phyloP scores from a whole-genome alignment of 768 basidiomycete genomes.

The Termitomyces sp. region DNA sequence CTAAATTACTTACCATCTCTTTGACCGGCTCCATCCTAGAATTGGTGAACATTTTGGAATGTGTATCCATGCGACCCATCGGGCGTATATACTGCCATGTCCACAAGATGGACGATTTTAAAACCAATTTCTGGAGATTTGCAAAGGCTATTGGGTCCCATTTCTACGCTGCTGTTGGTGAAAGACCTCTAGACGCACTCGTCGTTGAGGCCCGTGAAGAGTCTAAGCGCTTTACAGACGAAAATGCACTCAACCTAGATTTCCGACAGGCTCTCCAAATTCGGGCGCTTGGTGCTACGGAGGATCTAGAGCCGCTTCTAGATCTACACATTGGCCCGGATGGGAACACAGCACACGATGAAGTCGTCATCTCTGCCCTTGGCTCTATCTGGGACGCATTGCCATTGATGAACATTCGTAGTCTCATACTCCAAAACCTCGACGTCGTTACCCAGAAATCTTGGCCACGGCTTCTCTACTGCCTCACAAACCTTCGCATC shows the following conservation, averaged over 20 bases:
- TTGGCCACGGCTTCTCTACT: slow-evolving; percentile 26
- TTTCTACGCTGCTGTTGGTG: slow-evolving; percentile 15
- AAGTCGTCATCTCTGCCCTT: slow-evolving; percentile 24
- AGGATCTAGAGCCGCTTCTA: slow-evolving; percentile 18
- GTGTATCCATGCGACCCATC: slow-evolving; percentile 20
- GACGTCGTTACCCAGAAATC: slow-evolving; percentile 34
- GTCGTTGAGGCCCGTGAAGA: slow-evolving; percentile 24
- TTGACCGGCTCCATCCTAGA: slow-evolving; percentile 27
- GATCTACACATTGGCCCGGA: slow-evolving; percentile 27
- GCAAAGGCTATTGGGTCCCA: slow-evolving; percentile 20
- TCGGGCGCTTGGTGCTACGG: slow-evolving; percentile 23
- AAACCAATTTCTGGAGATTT: slow-evolving; percentile 21
- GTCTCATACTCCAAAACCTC: slow-evolving; percentile 29
- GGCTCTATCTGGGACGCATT: slow-evolving; percentile 26
- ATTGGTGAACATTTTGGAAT: slow-evolving; percentile 23
- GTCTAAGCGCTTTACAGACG: slow-evolving; percentile 16
- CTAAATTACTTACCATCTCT: slow-evolving; percentile 21
- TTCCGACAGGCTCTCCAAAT: slow-evolving; percentile 29
- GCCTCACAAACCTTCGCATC: slow-evolving; percentile 25
- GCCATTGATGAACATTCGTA: slow-evolving; percentile 23
- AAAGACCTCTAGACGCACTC: slow-evolving; percentile 21
- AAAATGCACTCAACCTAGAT: slow-evolving; percentile 18
- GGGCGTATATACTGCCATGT: slow-evolving; percentile 20
- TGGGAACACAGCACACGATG: slow-evolving; percentile 20
- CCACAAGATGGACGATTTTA: slow-evolving; percentile 21